phyloP scores from a whole-genome alignment of 23 red algal genomes.

The Agarophyton chilense region DNA sequence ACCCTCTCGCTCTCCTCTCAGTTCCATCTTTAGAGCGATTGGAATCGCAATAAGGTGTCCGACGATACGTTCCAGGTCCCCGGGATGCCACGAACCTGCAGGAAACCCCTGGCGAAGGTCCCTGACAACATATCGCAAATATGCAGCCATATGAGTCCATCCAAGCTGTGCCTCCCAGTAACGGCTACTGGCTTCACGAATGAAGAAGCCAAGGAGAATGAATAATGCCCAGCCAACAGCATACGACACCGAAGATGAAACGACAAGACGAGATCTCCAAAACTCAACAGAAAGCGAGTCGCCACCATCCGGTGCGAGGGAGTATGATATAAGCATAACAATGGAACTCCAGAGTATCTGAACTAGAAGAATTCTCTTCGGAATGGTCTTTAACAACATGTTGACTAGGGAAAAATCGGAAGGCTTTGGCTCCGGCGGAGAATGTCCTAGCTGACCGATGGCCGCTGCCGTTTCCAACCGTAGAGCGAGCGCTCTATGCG shows the following conservation, averaged over 20 bases:
- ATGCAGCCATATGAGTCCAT: not conserved
- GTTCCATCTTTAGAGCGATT: slow-evolving; percentile 52
- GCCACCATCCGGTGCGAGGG: not conserved
- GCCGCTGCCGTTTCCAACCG: too few relatives aligned
- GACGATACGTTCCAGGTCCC: slow-evolving; percentile 37
- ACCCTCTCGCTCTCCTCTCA: slow-evolving; percentile 27
- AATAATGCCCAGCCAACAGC: slow-evolving; percentile 56
- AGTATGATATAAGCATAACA: slow-evolving; percentile 18
- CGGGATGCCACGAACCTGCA: slow-evolving; percentile 16
- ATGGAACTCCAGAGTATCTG: slow-evolving; percentile 38
- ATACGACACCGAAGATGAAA: slow-evolving; percentile 37
- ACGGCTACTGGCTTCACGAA: slow-evolving; percentile 39
- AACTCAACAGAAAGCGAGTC: slow-evolving; percentile 7
- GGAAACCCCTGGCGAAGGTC: slow-evolving; percentile 34
- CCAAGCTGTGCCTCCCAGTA: slow-evolving; percentile 26
- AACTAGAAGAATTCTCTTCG: not conserved
- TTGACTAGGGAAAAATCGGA: not conserved
- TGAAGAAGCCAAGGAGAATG: slow-evolving; percentile 47
- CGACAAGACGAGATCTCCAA: slow-evolving; percentile 27
- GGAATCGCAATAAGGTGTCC: slow-evolving; percentile 48
- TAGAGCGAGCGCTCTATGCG: too few relatives aligned
- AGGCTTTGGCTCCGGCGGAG: not conserved
- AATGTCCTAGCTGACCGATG: slow-evolving; percentile 15
- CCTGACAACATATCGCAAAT: slow-evolving; percentile 11
- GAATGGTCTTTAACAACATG: slow-evolving; percentile 7